phyloP scores from a whole-genome alignment of 257 asterid genomes.

The Przewalskia tangutica region DNA sequence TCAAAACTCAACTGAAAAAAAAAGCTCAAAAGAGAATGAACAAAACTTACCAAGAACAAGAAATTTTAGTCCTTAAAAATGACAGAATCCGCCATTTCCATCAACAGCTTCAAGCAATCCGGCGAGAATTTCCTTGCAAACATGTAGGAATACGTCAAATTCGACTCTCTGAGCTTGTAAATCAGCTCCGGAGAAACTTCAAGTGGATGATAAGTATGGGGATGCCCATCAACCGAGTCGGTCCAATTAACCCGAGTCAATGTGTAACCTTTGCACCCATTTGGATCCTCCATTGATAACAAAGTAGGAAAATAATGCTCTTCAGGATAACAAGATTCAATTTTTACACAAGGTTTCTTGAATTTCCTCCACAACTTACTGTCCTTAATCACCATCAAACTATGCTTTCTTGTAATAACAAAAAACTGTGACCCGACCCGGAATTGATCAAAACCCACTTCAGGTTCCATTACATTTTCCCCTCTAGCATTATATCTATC shows the following conservation, averaged over 20 bases:
- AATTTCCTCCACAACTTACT: slow-evolving; percentile 79
- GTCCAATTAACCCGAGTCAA: slow-evolving; percentile 92
- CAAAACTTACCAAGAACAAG: slow-evolving; percentile 38
- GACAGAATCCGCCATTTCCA: slow-evolving; percentile 67
- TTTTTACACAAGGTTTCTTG: slow-evolving; percentile 59
- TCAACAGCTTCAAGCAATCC: slow-evolving; percentile 57
- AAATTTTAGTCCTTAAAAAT: slow-evolving; percentile 62
- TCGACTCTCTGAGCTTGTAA: slow-evolving; percentile 55
- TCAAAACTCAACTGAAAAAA: background rate
- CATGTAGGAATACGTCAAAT: slow-evolving; percentile 47
- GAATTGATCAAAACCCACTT: slow-evolving; percentile 56
- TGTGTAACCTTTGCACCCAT: slow-evolving; percentile 48
- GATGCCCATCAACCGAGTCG: slow-evolving; percentile 65
- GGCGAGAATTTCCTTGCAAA: slow-evolving; percentile 85
- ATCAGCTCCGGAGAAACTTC: slow-evolving; percentile 62
- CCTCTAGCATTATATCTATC: slow-evolving; percentile 79
- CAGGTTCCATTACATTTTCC: slow-evolving; percentile 60
- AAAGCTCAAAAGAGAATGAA: background rate
- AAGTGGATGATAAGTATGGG: slow-evolving; percentile 63
- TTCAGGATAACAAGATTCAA: slow-evolving; percentile 80
- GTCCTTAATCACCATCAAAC: slow-evolving; percentile 69
- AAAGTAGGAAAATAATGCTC: slow-evolving; percentile 92
- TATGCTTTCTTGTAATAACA: slow-evolving; percentile 52
- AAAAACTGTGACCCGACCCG: slow-evolving; percentile 83
- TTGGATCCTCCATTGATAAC: slow-evolving; percentile 64